A percentile compares a stretch with the other conserved stretches of the same genome.
Evolutionary conservation across 1,139 yeast genomes (phyloP).

Genomic region (Geotrichum klebahnii): DNA sequence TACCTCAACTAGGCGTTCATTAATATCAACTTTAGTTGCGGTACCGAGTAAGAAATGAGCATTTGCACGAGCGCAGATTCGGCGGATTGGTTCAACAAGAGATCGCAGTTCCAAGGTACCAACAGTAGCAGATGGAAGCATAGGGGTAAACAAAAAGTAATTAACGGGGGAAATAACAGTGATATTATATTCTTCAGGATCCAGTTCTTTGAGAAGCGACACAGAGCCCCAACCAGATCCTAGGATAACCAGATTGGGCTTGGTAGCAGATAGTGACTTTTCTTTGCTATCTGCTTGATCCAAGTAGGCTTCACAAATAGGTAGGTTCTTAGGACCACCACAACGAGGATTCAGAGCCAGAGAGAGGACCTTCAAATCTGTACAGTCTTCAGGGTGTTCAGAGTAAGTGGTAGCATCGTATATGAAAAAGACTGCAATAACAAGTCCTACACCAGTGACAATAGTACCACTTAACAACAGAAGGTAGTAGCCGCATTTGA

Average conservation of each 20-base stretch:
- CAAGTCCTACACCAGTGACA: constrained; percentile 5
- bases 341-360: constrained; percentile 50
- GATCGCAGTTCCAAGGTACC: constrained; percentile 53
- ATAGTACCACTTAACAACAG: constrained; percentile 12
- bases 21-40: constrained; percentile 51
- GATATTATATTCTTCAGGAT: constrained; percentile 51
- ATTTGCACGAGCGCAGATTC: constrained; percentile 45
- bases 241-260: constrained; percentile 52
- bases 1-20: constrained; percentile 53
- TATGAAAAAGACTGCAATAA: constrained; percentile 47
- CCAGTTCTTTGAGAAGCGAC: constrained; percentile 41
- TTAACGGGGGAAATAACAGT: constrained; percentile 60
- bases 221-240: constrained; percentile 61
- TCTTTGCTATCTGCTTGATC: constrained; percentile 51
- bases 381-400: constrained; percentile 38
- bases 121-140: constrained; percentile 58
- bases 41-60: constrained; percentile 57
- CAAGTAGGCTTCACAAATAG: constrained; percentile 50
- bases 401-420: constrained; percentile 59
- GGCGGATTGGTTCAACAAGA: constrained; percentile 55
- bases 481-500: constrained; percentile 8
- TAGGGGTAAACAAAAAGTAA: constrained; percentile 56
- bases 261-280: constrained; percentile 42
- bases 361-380: constrained; percentile 44
- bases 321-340: constrained; percentile 69